Evolutionary conservation across 2,329 filamentous ascomycete species (phyloP), one percentile per base, ranked within the genome.

Genomic region (Emericellopsis atlantica): DNA sequence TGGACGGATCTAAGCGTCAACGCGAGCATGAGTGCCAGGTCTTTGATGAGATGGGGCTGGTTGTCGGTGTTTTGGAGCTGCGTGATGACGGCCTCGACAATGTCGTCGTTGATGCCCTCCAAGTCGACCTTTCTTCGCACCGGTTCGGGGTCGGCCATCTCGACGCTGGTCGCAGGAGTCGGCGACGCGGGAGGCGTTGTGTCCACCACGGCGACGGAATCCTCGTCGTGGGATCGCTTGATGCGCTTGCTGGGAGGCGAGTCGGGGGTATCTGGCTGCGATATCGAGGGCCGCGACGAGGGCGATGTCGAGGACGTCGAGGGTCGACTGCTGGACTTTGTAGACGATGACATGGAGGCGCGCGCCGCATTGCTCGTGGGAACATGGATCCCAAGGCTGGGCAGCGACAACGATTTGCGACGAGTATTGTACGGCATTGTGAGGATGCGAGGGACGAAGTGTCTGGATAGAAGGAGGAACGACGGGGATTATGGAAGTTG

Each of bases 391-490:
- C 92, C 92, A 54, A 96, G 75, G 50, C 88, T 93, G 45, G 87
- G 84, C 56, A 96, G 72, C 47, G 89, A 95, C 50, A 98, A 70
- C 57, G 88, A 95, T 71, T 96, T 96, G 64, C 89, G 82, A 65
- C 90, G 84, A 51, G 90, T 96, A 65, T 95, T 95, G 73, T 95
- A 95, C 57, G 83, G 84, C 87, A 95, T 95, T 46, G 39, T 51
- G 48, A 39, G 43, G 45, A 46, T 38, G 36, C n/a, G 38, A 32
- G 24, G 26, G 11, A 32, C 23, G 26, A 11, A 38, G 15, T 38
- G 22, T 24, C 10, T 7, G 16, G 35, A 18, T 7, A 7, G 31
- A 12, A 15, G 6, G n/a, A 14, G 18, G n/a, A 12, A 15, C 32
- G n/a, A 35, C 9, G 18, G 9, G 32, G n/a, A 12, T 5, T 35